Conservation (phyloP, 306 rosid species). For the Neltuma alba region DNA sequence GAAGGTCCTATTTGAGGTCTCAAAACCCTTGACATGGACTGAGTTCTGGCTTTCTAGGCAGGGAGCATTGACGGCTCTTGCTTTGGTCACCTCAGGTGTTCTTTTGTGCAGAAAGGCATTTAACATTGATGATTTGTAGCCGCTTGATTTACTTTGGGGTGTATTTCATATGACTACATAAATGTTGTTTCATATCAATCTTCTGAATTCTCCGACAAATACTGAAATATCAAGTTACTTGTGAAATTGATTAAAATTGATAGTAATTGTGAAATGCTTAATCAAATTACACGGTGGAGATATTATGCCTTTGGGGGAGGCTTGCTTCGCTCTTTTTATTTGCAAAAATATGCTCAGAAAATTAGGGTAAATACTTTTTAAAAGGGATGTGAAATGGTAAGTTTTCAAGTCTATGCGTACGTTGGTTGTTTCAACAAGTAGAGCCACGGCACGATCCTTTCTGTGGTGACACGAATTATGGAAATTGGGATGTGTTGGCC, state of each 20-base stretch:
- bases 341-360: neutral
- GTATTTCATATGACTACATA: slow-evolving; percentile 17
- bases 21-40: slow-evolving; percentile 72
- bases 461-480: neutral
- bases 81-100: slow-evolving; percentile 51
- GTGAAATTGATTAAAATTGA: slow-evolving; percentile 11
- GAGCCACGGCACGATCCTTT: neutral
- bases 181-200: neutral
- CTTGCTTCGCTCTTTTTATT: neutral
- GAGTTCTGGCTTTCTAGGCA: slow-evolving; percentile 74
- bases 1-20: slow-evolving; percentile 58
- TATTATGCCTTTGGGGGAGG: neutral
- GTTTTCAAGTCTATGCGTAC: neutral
- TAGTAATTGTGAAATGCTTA: neutral
- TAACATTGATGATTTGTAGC: slow-evolving; percentile 34
- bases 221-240: neutral
- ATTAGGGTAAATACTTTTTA: neutral
- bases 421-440: neutral
- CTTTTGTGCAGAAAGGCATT: slow-evolving; percentile 47
- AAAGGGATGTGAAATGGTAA: neutral
- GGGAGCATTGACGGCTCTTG: slow-evolving; percentile 57
- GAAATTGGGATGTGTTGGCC: slow-evolving; percentile 4
- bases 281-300: neutral
- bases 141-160: slow-evolving; percentile 21
- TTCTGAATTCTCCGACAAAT: neutral